Percentiles rank a stretch among this genome's conserved stretches.
These are phyloP conservation scores for Neopestalotiopsis sp. DNA, from an alignment of 2,329 filamentous ascomycete genomes.

Conservation along the genomic window DNA sequence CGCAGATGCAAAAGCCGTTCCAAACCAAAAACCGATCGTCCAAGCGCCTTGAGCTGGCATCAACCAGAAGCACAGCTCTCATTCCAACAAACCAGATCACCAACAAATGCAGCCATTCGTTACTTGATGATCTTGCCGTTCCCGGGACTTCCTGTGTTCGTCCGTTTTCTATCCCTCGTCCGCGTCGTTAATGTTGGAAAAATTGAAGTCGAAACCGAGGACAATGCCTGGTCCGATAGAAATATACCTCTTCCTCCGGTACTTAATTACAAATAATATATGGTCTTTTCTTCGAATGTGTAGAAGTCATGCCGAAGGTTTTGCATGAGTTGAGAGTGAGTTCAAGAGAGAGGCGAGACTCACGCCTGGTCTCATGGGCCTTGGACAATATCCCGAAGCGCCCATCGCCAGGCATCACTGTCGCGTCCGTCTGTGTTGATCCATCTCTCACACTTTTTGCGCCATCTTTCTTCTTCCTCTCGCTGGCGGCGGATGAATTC, in stretches of 20 bases:
- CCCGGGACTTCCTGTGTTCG: not conserved
- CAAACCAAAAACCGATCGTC: constrained; percentile 9
- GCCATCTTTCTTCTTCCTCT: constrained; percentile 92
- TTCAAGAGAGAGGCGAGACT: constrained; percentile 5
- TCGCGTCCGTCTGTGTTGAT: constrained; percentile 64
- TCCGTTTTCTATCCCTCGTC: not conserved
- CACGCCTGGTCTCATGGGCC: constrained; percentile 23
- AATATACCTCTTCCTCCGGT: not conserved
- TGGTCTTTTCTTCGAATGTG: constrained; percentile 14
- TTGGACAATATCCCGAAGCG: constrained; percentile 66
- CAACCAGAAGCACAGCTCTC: not conserved
- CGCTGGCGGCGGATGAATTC: constrained; percentile 89
- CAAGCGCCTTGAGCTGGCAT: constrained; percentile 10
- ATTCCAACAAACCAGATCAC: not conserved
- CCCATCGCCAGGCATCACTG: constrained; percentile 77
- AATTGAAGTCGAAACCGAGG: not conserved
- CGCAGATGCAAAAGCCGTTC: constrained; percentile 17
- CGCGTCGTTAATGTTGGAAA: constrained; percentile 4
- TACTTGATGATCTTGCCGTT: not conserved
- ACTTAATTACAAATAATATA: not conserved
- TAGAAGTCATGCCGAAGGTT: not conserved
- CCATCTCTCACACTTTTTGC: constrained; percentile 87
- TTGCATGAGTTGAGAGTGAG: constrained; percentile 11
- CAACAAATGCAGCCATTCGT: not conserved
- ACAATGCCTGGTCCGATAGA: not conserved